Evolutionary conservation across 805 yeast genomes (phyloP).

Genomic region (Danielia oregonensis): DNA sequence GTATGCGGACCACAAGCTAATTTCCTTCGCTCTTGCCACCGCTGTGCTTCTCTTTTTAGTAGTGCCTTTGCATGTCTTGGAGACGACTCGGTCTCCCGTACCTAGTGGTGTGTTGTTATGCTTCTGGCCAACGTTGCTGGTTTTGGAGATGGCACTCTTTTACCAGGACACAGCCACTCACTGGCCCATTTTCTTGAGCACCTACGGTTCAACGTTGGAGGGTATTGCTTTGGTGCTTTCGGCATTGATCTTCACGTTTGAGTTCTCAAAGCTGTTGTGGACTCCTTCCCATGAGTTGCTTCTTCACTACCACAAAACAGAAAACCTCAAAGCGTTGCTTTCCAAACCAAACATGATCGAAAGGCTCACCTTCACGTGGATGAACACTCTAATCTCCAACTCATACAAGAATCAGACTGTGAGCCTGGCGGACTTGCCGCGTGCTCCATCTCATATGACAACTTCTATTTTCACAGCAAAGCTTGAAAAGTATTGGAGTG

Average conservation of each 20-base stretch:
- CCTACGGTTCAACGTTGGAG: constrained; percentile 5
- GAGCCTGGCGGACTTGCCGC: constrained; percentile 24
- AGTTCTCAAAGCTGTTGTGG: constrained; percentile 30
- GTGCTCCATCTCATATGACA: constrained; percentile 23
- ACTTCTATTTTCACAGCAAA: constrained; percentile 16
- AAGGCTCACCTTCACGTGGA: constrained; percentile 43
- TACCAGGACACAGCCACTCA: constrained; percentile 25
- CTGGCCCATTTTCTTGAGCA: constrained; percentile 17
- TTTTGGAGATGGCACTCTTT: constrained; percentile 17
- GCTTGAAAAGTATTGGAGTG: constrained; percentile 17
- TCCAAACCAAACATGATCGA: constrained; percentile 32
- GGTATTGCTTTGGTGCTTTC: constrained; percentile 22
- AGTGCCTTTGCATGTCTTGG: constrained; percentile 43
- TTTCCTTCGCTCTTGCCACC: constrained; percentile 10
- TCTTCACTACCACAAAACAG: constrained; percentile 22
- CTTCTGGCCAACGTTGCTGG: constrained; percentile 33
- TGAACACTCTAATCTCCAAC: constrained; percentile 41
- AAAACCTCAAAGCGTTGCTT: constrained; percentile 16
- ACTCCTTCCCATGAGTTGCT: constrained; percentile 38
- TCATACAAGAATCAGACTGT: constrained; percentile 37
- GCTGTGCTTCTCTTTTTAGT: constrained; percentile 18
- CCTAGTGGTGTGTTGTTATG: constrained; percentile 37
- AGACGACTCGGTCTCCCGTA: constrained; percentile 35
- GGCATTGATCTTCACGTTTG: constrained; percentile 32
- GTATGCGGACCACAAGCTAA: constrained; percentile 18